Evolutionary conservation across 83 land plant genomes (phyloP), one percentile per base, ranked within the genome.

Genomic region (Picea abies): DNA sequence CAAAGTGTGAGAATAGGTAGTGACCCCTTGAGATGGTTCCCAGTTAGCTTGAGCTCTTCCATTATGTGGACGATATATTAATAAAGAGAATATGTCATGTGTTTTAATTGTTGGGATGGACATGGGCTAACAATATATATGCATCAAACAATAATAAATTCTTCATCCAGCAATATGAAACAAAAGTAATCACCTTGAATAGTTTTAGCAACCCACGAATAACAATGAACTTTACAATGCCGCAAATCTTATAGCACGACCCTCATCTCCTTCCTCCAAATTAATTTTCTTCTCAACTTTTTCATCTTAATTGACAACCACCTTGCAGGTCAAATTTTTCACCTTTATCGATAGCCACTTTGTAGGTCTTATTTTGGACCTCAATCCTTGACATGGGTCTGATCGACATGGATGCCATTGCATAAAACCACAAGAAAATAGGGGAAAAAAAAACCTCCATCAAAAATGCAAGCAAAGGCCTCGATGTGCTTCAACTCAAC

Each of bases 21-120:
- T 47, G 99, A 90, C 4, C 98, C 99, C 83, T 94, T 95, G 25
- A 97, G 81, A 85, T 97, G 98, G 81, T 97, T 97, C 39, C 99
- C 99, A 47, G 98, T 97, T 15, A 97, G 93, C 88, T 96, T 97
- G 82, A 97, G 81, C 80, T 97, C 99, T 79, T 96, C 99, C 97
- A 94, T 97, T 39, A 98, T 97, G 83, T 97, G 99, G 69, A 97
- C 99, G 95, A 87, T 78, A 90, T 35, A 63, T 37, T 35, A 68
- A 56, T 29, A 66, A n/a, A 25, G 47, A 0, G 22, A 65, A 73
- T 22, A n/a, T n/a, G 9, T 73, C 16, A 72, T 72, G 44, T 35
- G 17, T 0, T 72, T 72, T 3, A 72, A 41, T 22, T 10, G 44
- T 19, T 44, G n/a, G 20, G 2, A 71, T 16, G 22, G 12, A 69